phyloP scores from a whole-genome alignment of 179 eudicot genomes.

The Monotropa hypopitys region DNA sequence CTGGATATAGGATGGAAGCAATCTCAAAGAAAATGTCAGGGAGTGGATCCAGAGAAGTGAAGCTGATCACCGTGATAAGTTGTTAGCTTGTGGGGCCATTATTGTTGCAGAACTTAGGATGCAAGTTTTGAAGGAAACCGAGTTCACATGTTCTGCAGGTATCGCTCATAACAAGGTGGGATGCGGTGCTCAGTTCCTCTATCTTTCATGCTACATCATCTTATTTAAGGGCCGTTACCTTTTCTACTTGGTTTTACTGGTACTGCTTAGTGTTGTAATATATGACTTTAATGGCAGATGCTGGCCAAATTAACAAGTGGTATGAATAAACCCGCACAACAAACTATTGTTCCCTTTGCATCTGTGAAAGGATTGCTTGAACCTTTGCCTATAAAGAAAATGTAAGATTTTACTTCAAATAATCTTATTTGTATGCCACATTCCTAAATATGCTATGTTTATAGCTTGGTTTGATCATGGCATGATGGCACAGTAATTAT shows the following conservation, averaged over 20 bases:
- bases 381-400: constrained; percentile 78
- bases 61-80: constrained; percentile 64
- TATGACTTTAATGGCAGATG: constrained; percentile 40
- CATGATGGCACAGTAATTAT: neutral
- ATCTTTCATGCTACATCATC: neutral
- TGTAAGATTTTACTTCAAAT: constrained; percentile 34
- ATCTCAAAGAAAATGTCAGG: constrained; percentile 35
- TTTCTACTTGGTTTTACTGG: neutral
- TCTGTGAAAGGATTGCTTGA: constrained; percentile 65
- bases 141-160: constrained; percentile 97
- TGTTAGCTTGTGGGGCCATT: constrained; percentile 83
- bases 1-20: constrained; percentile 36
- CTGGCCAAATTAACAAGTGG: constrained; percentile 90
- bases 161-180: constrained; percentile 86
- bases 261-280: constrained; percentile 8
- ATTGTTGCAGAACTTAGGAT: constrained; percentile 82
- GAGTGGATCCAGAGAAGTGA: constrained; percentile 54
- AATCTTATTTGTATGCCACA: neutral
- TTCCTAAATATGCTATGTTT: neutral
- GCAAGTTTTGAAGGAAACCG: constrained; percentile 79
- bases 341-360: constrained; percentile 67
- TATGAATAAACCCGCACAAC: constrained; percentile 97
- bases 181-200: constrained; percentile 1
- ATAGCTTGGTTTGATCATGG: neutral
- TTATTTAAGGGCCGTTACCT: neutral